Evolutionary conservation across 2,329 filamentous ascomycete species (phyloP).

Genomic region (Colletotrichum limetticola): DNA sequence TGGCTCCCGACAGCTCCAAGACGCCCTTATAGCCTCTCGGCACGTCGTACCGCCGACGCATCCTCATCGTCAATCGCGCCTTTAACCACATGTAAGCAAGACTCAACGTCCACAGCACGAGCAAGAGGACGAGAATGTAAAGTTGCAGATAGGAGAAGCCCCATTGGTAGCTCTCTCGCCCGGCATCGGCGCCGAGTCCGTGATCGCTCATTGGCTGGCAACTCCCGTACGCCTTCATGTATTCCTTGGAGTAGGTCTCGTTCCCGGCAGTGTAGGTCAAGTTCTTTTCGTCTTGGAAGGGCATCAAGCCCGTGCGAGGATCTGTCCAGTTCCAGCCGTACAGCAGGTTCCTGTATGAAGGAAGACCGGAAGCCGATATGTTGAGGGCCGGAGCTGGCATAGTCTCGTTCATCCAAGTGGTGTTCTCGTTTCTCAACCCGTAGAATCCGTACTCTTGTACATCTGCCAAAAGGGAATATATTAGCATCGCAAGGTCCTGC

Average conservation of each 20-base stretch:
- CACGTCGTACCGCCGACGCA: constrained; percentile 6
- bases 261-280: neutral
- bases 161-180: constrained; percentile 38
- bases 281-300: neutral
- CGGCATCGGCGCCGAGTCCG: neutral
- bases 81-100: constrained; percentile 37
- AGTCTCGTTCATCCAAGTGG: constrained; percentile 21
- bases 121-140: constrained; percentile 27
- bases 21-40: constrained; percentile 25
- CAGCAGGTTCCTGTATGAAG: neutral
- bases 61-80: constrained; percentile 27
- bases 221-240: constrained; percentile 34
- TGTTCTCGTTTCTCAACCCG: constrained; percentile 25
- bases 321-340: constrained; percentile 27
- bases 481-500: neutral
- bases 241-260: constrained; percentile 34
- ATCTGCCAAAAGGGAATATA: constrained; percentile 7
- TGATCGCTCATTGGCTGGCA: constrained; percentile 36
- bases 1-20: constrained; percentile 19
- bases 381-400: constrained; percentile 34
- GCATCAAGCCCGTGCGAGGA: constrained; percentile 4
- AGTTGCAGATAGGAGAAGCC: constrained; percentile 42
- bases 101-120: constrained; percentile 38
- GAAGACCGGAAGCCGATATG: constrained; percentile 25
- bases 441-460: constrained; percentile 35